Conservation (phyloP, 192 early-diverging fungal species). For the Backusella liffmaniae region DNA sequence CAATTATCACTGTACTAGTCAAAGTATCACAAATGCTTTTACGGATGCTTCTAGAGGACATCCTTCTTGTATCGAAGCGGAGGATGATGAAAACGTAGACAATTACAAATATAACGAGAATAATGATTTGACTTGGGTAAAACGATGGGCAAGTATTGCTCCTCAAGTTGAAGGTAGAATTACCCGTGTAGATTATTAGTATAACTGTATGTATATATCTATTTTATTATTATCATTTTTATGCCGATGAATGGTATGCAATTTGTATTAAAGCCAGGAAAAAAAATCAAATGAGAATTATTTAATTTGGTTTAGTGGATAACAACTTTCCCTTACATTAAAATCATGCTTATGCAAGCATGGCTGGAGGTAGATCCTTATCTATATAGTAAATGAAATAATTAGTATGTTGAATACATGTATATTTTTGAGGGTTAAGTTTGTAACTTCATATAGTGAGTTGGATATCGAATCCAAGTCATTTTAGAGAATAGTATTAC, state of each 20-base stretch:
- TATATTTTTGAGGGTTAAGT: background rate
- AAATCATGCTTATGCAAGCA: background rate
- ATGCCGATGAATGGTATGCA: background rate
- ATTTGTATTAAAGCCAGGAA: background rate
- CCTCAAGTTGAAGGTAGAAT: slow-evolving; percentile 58
- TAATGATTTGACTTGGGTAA: slow-evolving; percentile 29
- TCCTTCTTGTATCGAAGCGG: slow-evolving; percentile 35
- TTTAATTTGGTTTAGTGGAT: background rate
- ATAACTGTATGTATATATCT: background rate
- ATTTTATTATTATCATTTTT: background rate
- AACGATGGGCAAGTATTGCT: slow-evolving; percentile 56
- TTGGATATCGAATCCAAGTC: background rate
- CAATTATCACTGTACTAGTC: slow-evolving; percentile 9
- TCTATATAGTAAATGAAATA: background rate
- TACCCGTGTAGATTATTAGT: slow-evolving; percentile 17
- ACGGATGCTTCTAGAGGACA: slow-evolving; percentile 16
- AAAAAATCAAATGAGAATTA: background rate
- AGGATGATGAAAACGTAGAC: slow-evolving; percentile 43
- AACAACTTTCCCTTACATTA: background rate
- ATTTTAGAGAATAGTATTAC: background rate
- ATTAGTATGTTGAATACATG: background rate
- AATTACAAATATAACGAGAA: slow-evolving; percentile 20
- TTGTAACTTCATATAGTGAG: background rate
- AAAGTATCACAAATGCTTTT: slow-evolving; percentile 27
- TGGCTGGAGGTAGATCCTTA: background rate